A percentile compares a stretch with the other conserved stretches of the same genome.
These are phyloP conservation scores for Polysphondylium violaceum DNA, from an alignment of 78 protist species.

Conservation along the genomic window DNA sequence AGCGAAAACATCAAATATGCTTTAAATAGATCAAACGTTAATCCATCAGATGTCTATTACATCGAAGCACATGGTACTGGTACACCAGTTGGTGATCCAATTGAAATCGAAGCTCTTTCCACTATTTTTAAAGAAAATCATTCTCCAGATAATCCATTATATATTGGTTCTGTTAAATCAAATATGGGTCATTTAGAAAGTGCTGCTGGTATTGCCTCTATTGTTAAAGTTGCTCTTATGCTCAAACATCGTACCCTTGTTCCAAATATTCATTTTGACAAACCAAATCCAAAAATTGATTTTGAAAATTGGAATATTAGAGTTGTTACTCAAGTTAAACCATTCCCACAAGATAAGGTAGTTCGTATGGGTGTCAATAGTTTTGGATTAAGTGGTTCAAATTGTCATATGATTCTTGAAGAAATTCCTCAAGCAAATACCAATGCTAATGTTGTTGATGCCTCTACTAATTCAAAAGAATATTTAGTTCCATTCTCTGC, in stretches of 20 bases:
- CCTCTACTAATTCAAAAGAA: neutral
- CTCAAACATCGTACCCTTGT: constrained; percentile 44
- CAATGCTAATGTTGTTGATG: neutral
- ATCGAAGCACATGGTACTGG: constrained; percentile 95
- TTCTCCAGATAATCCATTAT: constrained; percentile 20
- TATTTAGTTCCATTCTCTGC: constrained; percentile 70
- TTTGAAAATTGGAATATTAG: constrained; percentile 72
- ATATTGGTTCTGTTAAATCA: constrained; percentile 84
- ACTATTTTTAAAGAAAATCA: constrained; percentile 31
- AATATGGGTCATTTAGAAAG: constrained; percentile 88
- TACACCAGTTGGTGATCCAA: constrained; percentile 92
- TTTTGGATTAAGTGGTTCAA: constrained; percentile 92
- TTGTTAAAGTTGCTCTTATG: constrained; percentile 68
- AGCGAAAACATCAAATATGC: constrained; percentile 65
- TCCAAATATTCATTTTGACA: constrained; percentile 68
- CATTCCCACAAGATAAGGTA: constrained; percentile 44
- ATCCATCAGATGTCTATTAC: constrained; percentile 30
- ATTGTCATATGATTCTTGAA: constrained; percentile 82
- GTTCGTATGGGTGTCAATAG: constrained; percentile 78
- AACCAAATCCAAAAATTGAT: constrained; percentile 52
- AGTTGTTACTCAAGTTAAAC: constrained; percentile 52
- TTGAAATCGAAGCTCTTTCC: constrained; percentile 84
- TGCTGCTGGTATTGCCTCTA: constrained; percentile 85
- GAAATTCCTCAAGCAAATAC: constrained; percentile 1
- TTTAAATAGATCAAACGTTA: constrained; percentile 6